A percentile compares a stretch with the other conserved stretches of the same genome.
Conservation (phyloP, 192 early-diverging fungal genomes). For the Gryganskiella cystojenkinii region DNA sequence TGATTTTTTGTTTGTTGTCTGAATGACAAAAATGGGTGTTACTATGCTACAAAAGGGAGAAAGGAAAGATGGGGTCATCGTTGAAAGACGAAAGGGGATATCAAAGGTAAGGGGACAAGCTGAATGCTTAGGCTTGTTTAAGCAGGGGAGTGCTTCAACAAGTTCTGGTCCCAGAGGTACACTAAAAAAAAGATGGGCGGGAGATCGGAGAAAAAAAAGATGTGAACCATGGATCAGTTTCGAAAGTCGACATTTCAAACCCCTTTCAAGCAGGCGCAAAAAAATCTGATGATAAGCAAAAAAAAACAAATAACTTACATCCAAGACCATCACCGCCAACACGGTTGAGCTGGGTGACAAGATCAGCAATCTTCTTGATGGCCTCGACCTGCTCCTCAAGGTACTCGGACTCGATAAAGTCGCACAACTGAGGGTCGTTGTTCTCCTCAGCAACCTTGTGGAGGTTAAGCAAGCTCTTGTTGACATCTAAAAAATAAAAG, state of each 20-base stretch:
- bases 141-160: slow-evolving; percentile 10
- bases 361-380: slow-evolving; percentile 63
- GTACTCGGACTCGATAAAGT: slow-evolving; percentile 62
- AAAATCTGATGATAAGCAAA: neutral
- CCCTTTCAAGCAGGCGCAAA: neutral
- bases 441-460: slow-evolving; percentile 63
- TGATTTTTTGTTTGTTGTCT: too few species aligned
- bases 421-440: slow-evolving; percentile 66
- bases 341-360: slow-evolving; percentile 66
- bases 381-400: slow-evolving; percentile 67
- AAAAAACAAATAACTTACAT: slow-evolving; percentile 20
- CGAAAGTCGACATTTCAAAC: neutral
- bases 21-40: too few species aligned
- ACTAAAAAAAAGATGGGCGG: slow-evolving; percentile 3
- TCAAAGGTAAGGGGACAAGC: neutral
- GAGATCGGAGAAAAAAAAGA: neutral
- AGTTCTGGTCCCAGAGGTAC: slow-evolving; percentile 27
- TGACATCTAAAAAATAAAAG: slow-evolving; percentile 56
- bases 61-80: too few species aligned
- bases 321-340: slow-evolving; percentile 61
- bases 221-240: neutral
- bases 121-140: neutral
- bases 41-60: too few species aligned
- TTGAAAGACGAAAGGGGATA: neutral
- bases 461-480: slow-evolving; percentile 64